These are phyloP conservation scores for Picea abies DNA, from an alignment of 83 land plant species.

Conservation along the genomic window DNA sequence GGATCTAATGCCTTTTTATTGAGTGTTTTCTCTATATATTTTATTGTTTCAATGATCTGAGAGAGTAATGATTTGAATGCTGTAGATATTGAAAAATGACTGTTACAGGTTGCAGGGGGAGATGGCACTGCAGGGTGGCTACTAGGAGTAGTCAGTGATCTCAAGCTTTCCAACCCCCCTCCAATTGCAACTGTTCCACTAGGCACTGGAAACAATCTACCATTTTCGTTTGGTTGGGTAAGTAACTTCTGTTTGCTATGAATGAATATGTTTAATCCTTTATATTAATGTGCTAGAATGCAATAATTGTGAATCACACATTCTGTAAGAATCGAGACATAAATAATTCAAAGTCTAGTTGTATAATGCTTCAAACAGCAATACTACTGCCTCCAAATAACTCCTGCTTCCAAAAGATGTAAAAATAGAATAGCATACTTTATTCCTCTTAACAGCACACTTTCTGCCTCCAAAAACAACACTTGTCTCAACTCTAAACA, in stretches of 20 bases:
- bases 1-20: no score
- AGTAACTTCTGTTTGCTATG: background rate
- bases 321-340: background rate
- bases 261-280: background rate
- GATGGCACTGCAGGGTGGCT: conserved; percentile 97
- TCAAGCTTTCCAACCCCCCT: conserved; percentile 67
- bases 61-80: no score
- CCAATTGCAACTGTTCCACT: conserved; percentile 89
- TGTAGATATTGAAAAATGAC: background rate
- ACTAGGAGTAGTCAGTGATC: conserved; percentile 81
- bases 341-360: background rate
- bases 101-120: conserved; percentile 80
- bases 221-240: conserved; percentile 95
- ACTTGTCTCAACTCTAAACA: no score
- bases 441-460: no score
- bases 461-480: no score
- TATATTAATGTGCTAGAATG: background rate
- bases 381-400: background rate
- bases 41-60: no score
- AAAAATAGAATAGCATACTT: no score
- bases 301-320: background rate
- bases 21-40: no score
- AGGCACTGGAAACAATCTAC: conserved; percentile 94
- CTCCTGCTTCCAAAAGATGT: background rate
- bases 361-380: background rate